Evolutionary conservation across 768 basidiomycete genomes (phyloP).

Genomic region (Kwoniella shandongensis): DNA sequence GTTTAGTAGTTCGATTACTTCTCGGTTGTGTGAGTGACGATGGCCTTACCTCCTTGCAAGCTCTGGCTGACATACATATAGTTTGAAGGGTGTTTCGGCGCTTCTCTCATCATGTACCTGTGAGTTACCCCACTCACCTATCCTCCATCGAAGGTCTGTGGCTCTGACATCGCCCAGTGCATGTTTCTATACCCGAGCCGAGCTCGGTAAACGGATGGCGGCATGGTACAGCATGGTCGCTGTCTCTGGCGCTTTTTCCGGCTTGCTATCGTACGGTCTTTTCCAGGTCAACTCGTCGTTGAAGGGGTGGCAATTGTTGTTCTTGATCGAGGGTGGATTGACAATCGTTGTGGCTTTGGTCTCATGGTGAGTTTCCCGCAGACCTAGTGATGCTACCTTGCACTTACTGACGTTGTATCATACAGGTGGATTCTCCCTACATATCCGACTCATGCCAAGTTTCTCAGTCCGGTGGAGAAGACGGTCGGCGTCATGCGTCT

Average conservation of each 20-base stretch:
- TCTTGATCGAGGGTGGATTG: constrained; percentile 30
- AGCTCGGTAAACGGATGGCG: constrained; percentile 28
- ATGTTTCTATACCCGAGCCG: constrained; percentile 24
- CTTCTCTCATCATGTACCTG: constrained; percentile 28
- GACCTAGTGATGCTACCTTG: neutral
- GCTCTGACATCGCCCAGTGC: constrained; percentile 1
- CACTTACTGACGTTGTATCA: neutral
- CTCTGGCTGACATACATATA: neutral
- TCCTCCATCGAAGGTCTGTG: neutral
- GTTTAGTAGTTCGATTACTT: constrained; percentile 15
- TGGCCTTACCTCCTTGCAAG: neutral
- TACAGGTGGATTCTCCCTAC: constrained; percentile 19
- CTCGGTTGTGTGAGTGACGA: constrained; percentile 6
- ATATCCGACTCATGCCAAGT: constrained; percentile 18
- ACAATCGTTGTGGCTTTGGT: constrained; percentile 15
- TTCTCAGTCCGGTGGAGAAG: constrained; percentile 22
- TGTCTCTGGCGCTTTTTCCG: constrained; percentile 23
- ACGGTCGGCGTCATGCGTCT: constrained; percentile 21
- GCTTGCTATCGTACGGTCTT: constrained; percentile 22
- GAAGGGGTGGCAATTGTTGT: constrained; percentile 31
- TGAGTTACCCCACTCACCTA: neutral
- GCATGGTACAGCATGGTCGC: constrained; percentile 27
- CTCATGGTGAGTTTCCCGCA: constrained; percentile 12
- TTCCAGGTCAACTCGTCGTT: constrained; percentile 22
- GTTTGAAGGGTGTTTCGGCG: constrained; percentile 31